These are phyloP conservation scores for Wickerhamomyces xylosicus DNA, from an alignment of 805 yeast genomes.

Conservation along the genomic window DNA sequence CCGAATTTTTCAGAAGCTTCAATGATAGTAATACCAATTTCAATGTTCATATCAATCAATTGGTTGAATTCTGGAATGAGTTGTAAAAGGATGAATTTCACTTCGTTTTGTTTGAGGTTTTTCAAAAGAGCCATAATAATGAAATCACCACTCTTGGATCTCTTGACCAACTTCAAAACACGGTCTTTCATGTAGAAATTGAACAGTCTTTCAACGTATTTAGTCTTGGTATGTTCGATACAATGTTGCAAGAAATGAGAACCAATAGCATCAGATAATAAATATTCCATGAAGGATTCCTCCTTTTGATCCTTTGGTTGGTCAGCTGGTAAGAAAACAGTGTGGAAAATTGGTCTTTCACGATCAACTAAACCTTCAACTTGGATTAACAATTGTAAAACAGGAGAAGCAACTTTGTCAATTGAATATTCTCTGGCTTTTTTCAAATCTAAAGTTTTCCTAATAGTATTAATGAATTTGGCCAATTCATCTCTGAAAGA, in stretches of 20 bases:
- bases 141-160: conserved; percentile 79
- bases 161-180: conserved; percentile 58
- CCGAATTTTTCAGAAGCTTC: conserved; percentile 53
- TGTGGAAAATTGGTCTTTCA: conserved; percentile 61
- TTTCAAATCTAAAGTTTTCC: conserved; percentile 26
- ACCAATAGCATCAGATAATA: conserved; percentile 84
- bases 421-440: conserved; percentile 65
- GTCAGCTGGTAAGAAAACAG: conserved; percentile 41
- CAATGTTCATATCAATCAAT: conserved; percentile 57
- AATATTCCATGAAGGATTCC: conserved; percentile 73
- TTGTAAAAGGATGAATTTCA: conserved; percentile 49
- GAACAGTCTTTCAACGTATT: conserved; percentile 63
- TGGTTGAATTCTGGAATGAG: conserved; percentile 57
- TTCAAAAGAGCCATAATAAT: conserved; percentile 63
- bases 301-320: conserved; percentile 48
- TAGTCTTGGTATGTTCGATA: conserved; percentile 53
- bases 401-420: conserved; percentile 80
- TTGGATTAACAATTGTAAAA: conserved; percentile 65
- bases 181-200: conserved; percentile 64
- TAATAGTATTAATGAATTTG: conserved; percentile 33
- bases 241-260: conserved; percentile 80
- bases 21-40: conserved; percentile 54
- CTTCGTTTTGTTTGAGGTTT: conserved; percentile 53
- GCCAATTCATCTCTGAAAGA: conserved; percentile 54
- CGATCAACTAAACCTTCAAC: conserved; percentile 74